Percentiles rank a stretch among this genome's conserved stretches.
Evolutionary conservation across 2,329 filamentous ascomycete genomes (phyloP).

Genomic region (Graphiopsis chlorocephala): DNA sequence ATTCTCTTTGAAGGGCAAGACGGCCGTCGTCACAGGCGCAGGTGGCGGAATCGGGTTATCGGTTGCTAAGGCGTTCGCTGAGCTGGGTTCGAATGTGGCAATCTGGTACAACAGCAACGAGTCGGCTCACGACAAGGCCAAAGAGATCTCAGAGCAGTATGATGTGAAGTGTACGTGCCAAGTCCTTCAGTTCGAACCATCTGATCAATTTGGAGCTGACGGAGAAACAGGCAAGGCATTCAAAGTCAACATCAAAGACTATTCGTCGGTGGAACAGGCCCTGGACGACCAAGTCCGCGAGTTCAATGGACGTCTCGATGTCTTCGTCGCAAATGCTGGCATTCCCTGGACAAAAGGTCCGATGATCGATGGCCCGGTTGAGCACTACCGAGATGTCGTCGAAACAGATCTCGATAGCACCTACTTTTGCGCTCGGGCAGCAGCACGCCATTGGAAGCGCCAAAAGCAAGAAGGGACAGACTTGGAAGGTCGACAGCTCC

Average conservation of each 20-base stretch:
- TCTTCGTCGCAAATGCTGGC: constrained; percentile 74
- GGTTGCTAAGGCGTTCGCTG: constrained; percentile 25
- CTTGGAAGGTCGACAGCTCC: constrained; percentile 46
- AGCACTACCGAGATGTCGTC: constrained; percentile 66
- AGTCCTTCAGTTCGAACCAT: not conserved
- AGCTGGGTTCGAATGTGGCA: constrained; percentile 39
- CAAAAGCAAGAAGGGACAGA: constrained; percentile 58
- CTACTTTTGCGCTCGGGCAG: constrained; percentile 71
- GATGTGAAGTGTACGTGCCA: constrained; percentile 25
- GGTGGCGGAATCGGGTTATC: constrained; percentile 39
- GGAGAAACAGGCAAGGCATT: constrained; percentile 45
- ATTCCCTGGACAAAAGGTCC: constrained; percentile 68
- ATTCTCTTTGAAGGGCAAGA: constrained; percentile 40
- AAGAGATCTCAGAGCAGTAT: constrained; percentile 24
- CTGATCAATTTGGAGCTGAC: not conserved
- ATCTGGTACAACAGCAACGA: constrained; percentile 44
- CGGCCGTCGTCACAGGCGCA: constrained; percentile 46
- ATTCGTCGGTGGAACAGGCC: constrained; percentile 40
- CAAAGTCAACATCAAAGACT: constrained; percentile 44
- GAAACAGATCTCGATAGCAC: constrained; percentile 69
- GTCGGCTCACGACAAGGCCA: constrained; percentile 27
- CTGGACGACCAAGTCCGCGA: constrained; percentile 50
- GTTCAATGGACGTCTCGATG: constrained; percentile 69
- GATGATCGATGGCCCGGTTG: constrained; percentile 62
- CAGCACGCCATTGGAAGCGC: constrained; percentile 64